Conservation (phyloP, 345 rosid species). For the Moricandia arvensis region DNA sequence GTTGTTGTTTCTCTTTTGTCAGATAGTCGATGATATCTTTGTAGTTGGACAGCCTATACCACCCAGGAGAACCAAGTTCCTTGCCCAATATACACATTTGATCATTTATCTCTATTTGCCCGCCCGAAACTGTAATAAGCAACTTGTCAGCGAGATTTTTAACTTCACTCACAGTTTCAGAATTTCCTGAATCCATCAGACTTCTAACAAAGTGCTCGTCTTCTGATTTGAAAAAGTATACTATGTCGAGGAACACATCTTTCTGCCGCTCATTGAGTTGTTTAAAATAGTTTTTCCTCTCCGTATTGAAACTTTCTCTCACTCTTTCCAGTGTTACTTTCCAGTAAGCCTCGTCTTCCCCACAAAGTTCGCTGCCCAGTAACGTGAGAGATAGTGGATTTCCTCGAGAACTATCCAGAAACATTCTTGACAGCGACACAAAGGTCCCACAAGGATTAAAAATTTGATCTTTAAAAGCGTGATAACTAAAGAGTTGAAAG, state of each 20-base stretch:
- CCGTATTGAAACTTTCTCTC: too few species aligned
- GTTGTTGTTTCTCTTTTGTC: too few species aligned
- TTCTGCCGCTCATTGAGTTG: background rate
- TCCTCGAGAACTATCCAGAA: background rate
- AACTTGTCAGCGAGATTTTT: background rate
- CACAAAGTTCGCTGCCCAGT: constrained; percentile 19
- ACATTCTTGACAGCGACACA: background rate
- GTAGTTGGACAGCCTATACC: too few species aligned
- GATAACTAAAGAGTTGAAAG: background rate
- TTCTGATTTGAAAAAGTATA: background rate
- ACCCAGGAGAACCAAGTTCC: too few species aligned
- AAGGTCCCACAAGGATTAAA: background rate
- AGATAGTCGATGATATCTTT: too few species aligned
- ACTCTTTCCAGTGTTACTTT: background rate
- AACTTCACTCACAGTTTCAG: background rate
- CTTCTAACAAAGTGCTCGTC: background rate
- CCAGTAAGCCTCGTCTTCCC: background rate
- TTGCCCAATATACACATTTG: too few species aligned
- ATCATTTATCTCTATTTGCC: background rate
- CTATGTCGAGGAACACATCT: background rate
- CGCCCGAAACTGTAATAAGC: too few species aligned
- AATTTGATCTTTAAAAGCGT: background rate
- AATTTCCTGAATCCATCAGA: too few species aligned
- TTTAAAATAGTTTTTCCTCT: too few species aligned
- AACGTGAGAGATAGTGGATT: background rate